These are phyloP conservation scores for Arthrobotrys musiformis DNA, from an alignment of 2,329 filamentous ascomycete species.

Conservation along the genomic window DNA sequence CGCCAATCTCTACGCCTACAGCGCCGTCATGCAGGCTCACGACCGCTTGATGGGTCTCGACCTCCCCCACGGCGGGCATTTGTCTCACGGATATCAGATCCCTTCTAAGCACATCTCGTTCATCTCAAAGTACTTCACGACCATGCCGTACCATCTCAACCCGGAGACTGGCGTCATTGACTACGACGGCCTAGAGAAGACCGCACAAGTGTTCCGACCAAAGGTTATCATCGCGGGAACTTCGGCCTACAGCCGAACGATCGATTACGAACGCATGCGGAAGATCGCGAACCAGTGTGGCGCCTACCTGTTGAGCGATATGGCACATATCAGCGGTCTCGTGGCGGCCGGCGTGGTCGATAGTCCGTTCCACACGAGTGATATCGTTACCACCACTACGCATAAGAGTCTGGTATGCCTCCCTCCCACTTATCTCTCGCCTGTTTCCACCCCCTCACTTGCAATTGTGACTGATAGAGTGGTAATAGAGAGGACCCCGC, in stretches of 20 bases:
- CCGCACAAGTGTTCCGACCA: constrained; percentile 87
- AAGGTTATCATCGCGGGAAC: constrained; percentile 96
- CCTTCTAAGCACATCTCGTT: constrained; percentile 96
- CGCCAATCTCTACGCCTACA: constrained; percentile 85
- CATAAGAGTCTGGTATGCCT: constrained; percentile 81
- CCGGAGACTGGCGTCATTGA: constrained; percentile 92
- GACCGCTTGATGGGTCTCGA: constrained; percentile 97
- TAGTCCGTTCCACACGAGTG: constrained; percentile 86
- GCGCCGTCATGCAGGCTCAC: constrained; percentile 88
- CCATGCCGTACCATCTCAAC: constrained; percentile 90
- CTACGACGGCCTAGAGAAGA: constrained; percentile 88
- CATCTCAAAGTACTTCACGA: constrained; percentile 99
- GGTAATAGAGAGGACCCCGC: constrained; percentile 76
- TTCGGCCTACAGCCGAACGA: constrained; percentile 93
- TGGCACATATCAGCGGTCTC: constrained; percentile 96
- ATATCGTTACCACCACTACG: constrained; percentile 96
- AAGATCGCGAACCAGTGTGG: constrained; percentile 90
- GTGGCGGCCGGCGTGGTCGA: constrained; percentile 92
- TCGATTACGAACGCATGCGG: constrained; percentile 93
- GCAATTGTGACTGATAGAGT: constrained; percentile 1
- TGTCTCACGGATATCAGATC: constrained; percentile 97
- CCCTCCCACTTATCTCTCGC: not conserved
- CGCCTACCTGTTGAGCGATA: constrained; percentile 92
- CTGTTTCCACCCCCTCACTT: not conserved
- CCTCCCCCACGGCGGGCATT: constrained; percentile 92